These are phyloP conservation scores for Henningerozyma blattae DNA, from an alignment of 805 yeast genomes.

Conservation along the genomic window DNA sequence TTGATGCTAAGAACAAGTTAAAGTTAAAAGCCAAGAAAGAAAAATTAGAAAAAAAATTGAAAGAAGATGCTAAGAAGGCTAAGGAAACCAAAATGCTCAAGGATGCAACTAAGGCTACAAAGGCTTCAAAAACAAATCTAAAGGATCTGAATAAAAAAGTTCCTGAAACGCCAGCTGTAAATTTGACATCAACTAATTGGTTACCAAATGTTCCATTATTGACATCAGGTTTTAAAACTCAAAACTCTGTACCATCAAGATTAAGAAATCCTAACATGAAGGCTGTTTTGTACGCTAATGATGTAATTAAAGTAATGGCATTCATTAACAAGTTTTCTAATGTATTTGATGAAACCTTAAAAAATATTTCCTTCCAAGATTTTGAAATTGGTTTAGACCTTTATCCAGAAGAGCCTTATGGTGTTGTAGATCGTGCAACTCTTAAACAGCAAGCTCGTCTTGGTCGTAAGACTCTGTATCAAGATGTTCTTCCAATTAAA, in stretches of 20 bases:
- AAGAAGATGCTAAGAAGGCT: neutral
- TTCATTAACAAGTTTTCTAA: conserved; percentile 19
- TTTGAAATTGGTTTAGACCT: conserved; percentile 21
- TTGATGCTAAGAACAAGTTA: neutral
- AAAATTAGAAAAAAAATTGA: neutral
- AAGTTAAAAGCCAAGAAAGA: neutral
- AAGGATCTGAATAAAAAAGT: neutral
- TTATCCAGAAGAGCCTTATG: conserved; percentile 9
- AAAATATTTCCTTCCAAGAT: conserved; percentile 20
- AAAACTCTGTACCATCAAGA: conserved; percentile 5
- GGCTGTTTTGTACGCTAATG: conserved; percentile 18
- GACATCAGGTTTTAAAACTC: conserved; percentile 7
- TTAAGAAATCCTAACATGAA: conserved; percentile 13
- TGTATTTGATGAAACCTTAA: conserved; percentile 13
- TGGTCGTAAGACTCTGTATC: conserved; percentile 7
- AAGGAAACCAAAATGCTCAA: neutral
- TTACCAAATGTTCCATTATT: conserved; percentile 17
- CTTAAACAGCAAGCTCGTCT: conserved; percentile 3
- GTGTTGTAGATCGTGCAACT: neutral
- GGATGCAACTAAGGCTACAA: neutral
- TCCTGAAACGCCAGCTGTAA: conserved; percentile 1
- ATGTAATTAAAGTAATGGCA: conserved; percentile 19
- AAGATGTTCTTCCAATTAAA: conserved; percentile 13
- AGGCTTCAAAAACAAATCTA: conserved; percentile 1
- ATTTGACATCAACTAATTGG: conserved; percentile 11